Base-by-base conservation (phyloP, 2,329 filamentous ascomycete species). In the Nemania abortiva region DNA sequence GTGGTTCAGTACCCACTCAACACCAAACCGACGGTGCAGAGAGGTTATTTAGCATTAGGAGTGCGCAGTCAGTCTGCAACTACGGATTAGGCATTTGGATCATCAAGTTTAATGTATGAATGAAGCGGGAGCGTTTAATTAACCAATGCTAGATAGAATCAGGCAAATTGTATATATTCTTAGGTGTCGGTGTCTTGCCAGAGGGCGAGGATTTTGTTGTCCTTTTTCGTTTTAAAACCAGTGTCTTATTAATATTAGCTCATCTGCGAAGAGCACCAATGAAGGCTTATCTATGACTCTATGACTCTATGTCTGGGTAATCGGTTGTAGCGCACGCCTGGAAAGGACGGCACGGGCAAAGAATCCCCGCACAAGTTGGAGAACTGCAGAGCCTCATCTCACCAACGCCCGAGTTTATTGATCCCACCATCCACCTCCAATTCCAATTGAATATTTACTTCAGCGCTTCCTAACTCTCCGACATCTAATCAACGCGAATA, bases 381-480 rank as follows among this genome's bases (percentile, higher is more conserved):
- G 68, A 72, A 66, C 24, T 53, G 62, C 65, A 70, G 70, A 70
- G 68, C 70, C 70, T 68, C 70, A 66, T 63, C 27, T 27, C 47
- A 20, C 47, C 56, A 45, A 50, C 39, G 45, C 24, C 59, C 27
- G 37, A 22, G 2, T 39, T 56, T 60, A 45, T 57, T 57, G 55
- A 15, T 45, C 24, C 65, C 59, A n/a, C 27, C 66, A 39, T 66
- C 60, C 34, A 34, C 63, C 56, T 68, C 56, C 53, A 70, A 70
- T 61, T 47, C 57, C 49, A 56, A 56, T 50, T 37, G 20, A 58
- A 47, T 54, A 22, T 45, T 45, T 39, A 39, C 6, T 42, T 10
- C 10, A 15, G 13, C 39, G 22, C 11, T 61, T 37, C 31, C 18
- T 15, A 31, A 20, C 22, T n/a, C n/a, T 27, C 18, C 42, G 13